Base-by-base conservation (phyloP, 371 early-diverging fungal genomes). In the Mucor mucedo region DNA sequence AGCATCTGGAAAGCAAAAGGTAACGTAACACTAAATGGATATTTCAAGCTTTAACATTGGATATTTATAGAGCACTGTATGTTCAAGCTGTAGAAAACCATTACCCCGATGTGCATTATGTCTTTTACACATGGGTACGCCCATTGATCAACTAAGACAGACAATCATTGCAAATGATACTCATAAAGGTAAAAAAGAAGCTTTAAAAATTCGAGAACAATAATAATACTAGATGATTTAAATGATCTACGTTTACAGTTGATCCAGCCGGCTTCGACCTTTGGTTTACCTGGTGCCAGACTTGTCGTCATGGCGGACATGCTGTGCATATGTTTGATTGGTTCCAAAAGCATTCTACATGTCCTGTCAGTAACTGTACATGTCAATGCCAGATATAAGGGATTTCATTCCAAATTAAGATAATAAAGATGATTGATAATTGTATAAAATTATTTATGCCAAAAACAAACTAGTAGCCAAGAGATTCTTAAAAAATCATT, bases 221-320 rank as follows among this genome's bases (percentile, higher is more conserved):
- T 21, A 21, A 21, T 21, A 21, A 21, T 21, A 21, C 21, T 21
- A 21, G 21, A 21, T 21, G 21, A 21, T 21, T 21, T 45, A 40
- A 45, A 32, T 14, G 21, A 35, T 30, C 10, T 5, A 55, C 30
- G 59, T 52, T 50, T 58, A 10, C 58, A 78, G 72, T 62, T 27
- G 76, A 76, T 63, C 82, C 84, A n/a, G 77, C 80, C 48, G 85
- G 92, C 10, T 91, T 96, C 70, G 93, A 94, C 61, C 73, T 86
- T 45, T 98, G 97, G 97, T 98, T 97, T 72, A 95, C 95, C 10
- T 98, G 98, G 98, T 98, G 98, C 73, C 96, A 95, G 71, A 91
- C 92, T 13, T 98, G 98, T 75, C 84, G 93, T 5, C 98, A 98
- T 75, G 98, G 98, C 29, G 98, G 98, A 2, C 98, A 98, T 70